A percentile compares a stretch with the other conserved stretches of the same genome.
These are phyloP conservation scores for Lipomyces starkeyi DNA, from an alignment of 805 yeast species.

Conservation along the genomic window DNA sequence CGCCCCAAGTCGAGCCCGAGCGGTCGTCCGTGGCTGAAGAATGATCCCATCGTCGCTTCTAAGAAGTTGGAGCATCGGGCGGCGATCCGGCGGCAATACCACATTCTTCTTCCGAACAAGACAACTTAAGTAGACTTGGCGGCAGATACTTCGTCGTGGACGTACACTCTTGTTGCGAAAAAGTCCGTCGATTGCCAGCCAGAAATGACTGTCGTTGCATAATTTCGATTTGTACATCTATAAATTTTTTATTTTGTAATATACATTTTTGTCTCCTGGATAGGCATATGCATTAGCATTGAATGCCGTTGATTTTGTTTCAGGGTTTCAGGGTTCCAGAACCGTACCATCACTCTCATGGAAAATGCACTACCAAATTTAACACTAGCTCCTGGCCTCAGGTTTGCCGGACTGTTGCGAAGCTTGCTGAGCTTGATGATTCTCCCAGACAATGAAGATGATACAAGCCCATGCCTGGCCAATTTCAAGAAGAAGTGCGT, in stretches of 20 bases:
- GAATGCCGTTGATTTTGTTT: neutral
- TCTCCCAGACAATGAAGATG: conserved; percentile 6
- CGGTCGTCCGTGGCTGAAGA: neutral
- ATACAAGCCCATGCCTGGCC: neutral
- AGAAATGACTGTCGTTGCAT: neutral
- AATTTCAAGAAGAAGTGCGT: conserved; percentile 1
- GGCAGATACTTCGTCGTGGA: conserved; percentile 17
- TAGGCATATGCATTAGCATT: no score
- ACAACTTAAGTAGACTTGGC: conserved; percentile 4
- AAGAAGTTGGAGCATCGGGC: neutral
- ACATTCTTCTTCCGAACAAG: neutral
- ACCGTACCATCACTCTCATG: neutral
- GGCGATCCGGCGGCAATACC: neutral
- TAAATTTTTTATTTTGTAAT: neutral
- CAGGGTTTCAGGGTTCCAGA: no score
- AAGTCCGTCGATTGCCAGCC: neutral
- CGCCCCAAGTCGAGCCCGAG: conserved; percentile 16
- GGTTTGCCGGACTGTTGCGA: conserved; percentile 6
- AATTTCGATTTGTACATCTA: neutral
- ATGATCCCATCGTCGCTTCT: neutral
- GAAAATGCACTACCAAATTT: neutral
- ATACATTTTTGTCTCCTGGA: neutral
- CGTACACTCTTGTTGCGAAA: conserved; percentile 9
- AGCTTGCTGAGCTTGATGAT: conserved; percentile 1
- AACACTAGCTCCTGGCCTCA: conserved; percentile 8